Conservation (phyloP, 2,329 filamentous ascomycete species). For the Diaporthe ampelina region DNA sequence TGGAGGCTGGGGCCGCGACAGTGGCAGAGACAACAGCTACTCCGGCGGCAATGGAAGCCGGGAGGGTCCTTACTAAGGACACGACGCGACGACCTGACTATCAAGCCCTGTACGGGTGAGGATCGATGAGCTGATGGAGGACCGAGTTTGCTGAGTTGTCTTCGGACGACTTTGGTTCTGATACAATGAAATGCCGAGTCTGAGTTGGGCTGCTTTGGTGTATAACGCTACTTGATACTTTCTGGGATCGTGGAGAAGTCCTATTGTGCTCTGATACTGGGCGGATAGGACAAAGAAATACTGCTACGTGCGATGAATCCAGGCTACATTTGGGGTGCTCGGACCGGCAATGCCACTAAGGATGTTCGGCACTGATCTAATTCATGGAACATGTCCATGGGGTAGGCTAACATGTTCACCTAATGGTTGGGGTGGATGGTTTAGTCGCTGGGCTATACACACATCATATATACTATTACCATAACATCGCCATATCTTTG, state of each 20-base stretch:
- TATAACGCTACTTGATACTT: background rate
- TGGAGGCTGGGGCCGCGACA: constrained; percentile 30
- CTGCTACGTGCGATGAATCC: background rate
- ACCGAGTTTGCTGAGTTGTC: background rate
- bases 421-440: background rate
- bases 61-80: constrained; percentile 19
- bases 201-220: constrained; percentile 7
- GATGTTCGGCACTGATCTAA: background rate
- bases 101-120: background rate
- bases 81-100: background rate
- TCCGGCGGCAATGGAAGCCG: constrained; percentile 29
- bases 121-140: background rate
- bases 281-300: background rate
- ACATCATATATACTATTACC: too few relatives aligned
- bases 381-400: background rate
- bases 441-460: background rate
- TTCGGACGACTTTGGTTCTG: constrained; percentile 16
- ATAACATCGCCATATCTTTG: too few relatives aligned
- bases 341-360: background rate
- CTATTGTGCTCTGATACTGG: background rate
- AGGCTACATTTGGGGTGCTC: background rate
- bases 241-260: background rate
- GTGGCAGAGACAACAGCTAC: constrained; percentile 23
- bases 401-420: background rate
- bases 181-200: constrained; percentile 2